These are phyloP conservation scores for Wallacemonas collosoma DNA, from an alignment of 208 protist species.

Conservation along the genomic window DNA sequence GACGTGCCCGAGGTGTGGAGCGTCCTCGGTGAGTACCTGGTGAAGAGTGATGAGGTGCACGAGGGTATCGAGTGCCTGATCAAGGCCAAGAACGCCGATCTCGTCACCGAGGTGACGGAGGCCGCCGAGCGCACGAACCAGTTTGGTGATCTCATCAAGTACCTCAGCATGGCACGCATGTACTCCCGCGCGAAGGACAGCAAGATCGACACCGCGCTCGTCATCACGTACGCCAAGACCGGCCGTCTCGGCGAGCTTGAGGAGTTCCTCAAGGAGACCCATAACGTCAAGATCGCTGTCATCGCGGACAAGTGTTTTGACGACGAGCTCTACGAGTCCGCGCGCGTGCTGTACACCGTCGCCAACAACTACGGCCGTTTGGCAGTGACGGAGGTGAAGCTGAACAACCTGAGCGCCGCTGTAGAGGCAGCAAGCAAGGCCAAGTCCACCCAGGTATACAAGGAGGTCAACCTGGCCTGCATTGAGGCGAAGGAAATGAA, in stretches of 20 bases:
- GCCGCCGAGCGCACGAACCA: constrained; percentile 91
- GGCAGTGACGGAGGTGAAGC: constrained; percentile 95
- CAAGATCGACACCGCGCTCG: constrained; percentile 98
- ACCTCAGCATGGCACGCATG: constrained; percentile 98
- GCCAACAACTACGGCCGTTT: constrained; percentile 97
- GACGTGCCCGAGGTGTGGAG: constrained; percentile 95
- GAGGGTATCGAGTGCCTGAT: constrained; percentile 98
- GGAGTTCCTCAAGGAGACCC: constrained; percentile 98
- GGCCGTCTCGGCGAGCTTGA: constrained; percentile 98
- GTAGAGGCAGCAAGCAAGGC: constrained; percentile 99
- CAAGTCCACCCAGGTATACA: constrained; percentile 96
- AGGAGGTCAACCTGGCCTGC: constrained; percentile 97
- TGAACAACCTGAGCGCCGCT: constrained; percentile 94
- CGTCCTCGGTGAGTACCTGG: constrained; percentile 95
- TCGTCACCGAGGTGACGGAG: constrained; percentile 93
- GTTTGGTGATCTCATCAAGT: constrained; percentile 98
- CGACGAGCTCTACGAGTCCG: constrained; percentile 97
- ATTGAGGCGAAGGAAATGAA: constrained; percentile 98
- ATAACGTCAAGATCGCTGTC: constrained; percentile 95
- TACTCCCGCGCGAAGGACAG: constrained; percentile 83
- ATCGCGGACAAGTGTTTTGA: constrained; percentile 99
- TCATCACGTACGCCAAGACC: constrained; percentile 97
- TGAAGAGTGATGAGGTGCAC: constrained; percentile 88
- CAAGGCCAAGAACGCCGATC: constrained; percentile 96
- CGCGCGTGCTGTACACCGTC: constrained; percentile 97